These are phyloP conservation scores for Cryptococcus wingfieldii DNA, from an alignment of 1,284 basidiomycete genomes.

Conservation along the genomic window DNA sequence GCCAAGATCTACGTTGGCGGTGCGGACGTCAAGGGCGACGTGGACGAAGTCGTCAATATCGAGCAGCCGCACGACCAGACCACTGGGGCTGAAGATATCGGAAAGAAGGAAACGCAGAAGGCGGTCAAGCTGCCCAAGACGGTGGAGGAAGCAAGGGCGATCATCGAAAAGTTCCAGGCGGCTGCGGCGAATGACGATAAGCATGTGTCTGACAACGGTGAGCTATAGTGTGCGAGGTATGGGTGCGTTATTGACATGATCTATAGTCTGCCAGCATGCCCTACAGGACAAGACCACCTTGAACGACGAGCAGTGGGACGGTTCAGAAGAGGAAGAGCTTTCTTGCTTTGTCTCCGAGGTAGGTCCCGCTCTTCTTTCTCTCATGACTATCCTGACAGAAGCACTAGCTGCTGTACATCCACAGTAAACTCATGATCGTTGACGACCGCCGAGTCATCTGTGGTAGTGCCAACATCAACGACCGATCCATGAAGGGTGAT, in stretches of 20 bases:
- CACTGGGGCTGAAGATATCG: conserved; percentile 56
- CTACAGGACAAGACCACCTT: conserved; percentile 60
- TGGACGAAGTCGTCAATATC: conserved; percentile 44
- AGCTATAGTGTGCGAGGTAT: neutral
- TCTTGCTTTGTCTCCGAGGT: conserved; percentile 75
- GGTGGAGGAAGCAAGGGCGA: conserved; percentile 60
- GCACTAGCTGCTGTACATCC: conserved; percentile 42
- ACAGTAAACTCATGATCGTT: conserved; percentile 73
- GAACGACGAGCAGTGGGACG: conserved; percentile 72
- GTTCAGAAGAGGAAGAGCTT: conserved; percentile 73
- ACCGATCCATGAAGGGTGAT: conserved; percentile 60
- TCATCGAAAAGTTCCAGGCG: conserved; percentile 63
- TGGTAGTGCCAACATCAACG: conserved; percentile 62
- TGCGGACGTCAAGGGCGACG: conserved; percentile 42
- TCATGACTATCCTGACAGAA: neutral
- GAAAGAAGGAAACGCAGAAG: conserved; percentile 44
- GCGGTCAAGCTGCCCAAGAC: conserved; percentile 56
- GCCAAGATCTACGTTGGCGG: conserved; percentile 71
- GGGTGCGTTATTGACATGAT: neutral
- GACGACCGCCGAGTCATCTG: conserved; percentile 78
- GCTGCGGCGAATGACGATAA: conserved; percentile 52
- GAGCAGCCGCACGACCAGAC: conserved; percentile 53
- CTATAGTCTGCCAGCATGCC: conserved; percentile 75
- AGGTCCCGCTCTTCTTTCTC: conserved; percentile 63
- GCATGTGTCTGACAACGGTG: conserved; percentile 38